Evolutionary conservation across 495 filamentous ascomycete species (phyloP), one percentile per base, ranked within the genome.

Genomic region (Podospora pseudocomata): DNA sequence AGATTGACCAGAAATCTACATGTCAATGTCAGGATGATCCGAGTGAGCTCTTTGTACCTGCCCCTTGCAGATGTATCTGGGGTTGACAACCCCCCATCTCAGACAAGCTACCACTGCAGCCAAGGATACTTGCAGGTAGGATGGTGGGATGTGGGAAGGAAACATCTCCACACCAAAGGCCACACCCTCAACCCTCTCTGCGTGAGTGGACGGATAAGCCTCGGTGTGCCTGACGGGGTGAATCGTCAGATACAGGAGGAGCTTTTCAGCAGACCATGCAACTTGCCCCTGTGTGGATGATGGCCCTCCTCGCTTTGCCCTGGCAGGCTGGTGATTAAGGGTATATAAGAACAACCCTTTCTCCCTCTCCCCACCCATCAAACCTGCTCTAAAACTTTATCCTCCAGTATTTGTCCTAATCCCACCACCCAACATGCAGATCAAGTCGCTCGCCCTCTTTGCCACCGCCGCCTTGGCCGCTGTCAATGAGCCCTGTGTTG

Each of bases 401-500:
- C 26, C 56, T 59, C 56, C 56, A 59, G 56, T 20, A 20, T 30
- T 32, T 20, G 9, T 2, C 39, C 2, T 49, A 6, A 49, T 16
- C 9, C 9, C 9, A 18, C 20, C 56, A 5, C 16, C 16, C 59
- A 61, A 32, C 5, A 69, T 69, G 67, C 57, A 65, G 3, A n/a
- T 69, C 63, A 32, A 59, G 13, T 9, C 56, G 5, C 60, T 68
- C 28, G 18, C 49, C 66, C 68, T 77, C 68, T 56, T 75, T 64
- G 67, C 76, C 58, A 60, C 71, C 32, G 62, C 70, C 18, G 71
- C 65, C 15, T 44, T 71, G 30, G 77, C 80, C 32, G 75, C 76
- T n/a, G 16, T 79, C 66, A 77, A 80, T 58, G 79, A 74, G 62
- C 78, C 74, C 34, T 82, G 80, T 70, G 70, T 74, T 34, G 78